Evolutionary conservation across 345 rosid genomes (phyloP).

Genomic region (Eucalyptus sp.): DNA sequence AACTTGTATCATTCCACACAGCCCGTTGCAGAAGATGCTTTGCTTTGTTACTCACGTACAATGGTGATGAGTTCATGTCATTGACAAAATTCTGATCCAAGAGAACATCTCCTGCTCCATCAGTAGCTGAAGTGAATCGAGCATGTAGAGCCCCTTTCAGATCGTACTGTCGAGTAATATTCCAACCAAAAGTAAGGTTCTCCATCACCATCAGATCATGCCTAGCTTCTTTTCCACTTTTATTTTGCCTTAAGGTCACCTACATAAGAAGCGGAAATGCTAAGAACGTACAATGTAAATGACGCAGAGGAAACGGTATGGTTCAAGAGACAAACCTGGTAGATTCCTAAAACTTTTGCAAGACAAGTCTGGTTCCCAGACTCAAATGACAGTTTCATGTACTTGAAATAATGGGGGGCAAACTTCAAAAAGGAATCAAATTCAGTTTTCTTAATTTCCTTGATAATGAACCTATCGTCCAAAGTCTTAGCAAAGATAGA

Average conservation of each 20-base stretch:
- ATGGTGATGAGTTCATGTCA: slow-evolving; percentile 84
- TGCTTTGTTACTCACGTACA: slow-evolving; percentile 72
- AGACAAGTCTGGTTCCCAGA: slow-evolving; percentile 87
- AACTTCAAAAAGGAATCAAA: slow-evolving; percentile 79
- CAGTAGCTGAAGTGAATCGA: slow-evolving; percentile 40
- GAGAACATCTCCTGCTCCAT: slow-evolving; percentile 66
- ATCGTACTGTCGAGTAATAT: slow-evolving; percentile 76
- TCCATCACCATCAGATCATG: slow-evolving; percentile 98
- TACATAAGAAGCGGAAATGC: slow-evolving; percentile 7
- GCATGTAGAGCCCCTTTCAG: slow-evolving; percentile 90
- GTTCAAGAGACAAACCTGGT: slow-evolving; percentile 51
- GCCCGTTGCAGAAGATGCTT: slow-evolving; percentile 72
- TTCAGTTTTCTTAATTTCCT: slow-evolving; percentile 93
- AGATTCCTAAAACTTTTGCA: slow-evolving; percentile 90
- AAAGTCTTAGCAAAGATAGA: slow-evolving; percentile 78
- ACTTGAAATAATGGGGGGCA: slow-evolving; percentile 71
- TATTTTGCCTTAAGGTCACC: slow-evolving; percentile 72
- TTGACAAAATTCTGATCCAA: slow-evolving; percentile 92
- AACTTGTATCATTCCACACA: slow-evolving; percentile 90
- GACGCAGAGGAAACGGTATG: not conserved
- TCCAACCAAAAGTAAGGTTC: slow-evolving; percentile 72
- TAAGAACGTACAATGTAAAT: not conserved
- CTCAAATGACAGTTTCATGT: slow-evolving; percentile 67
- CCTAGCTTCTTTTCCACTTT: slow-evolving; percentile 68
- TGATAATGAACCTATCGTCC: slow-evolving; percentile 79